phyloP scores from a whole-genome alignment of 2,329 filamentous ascomycete genomes.

The Aspergillus sp. region DNA sequence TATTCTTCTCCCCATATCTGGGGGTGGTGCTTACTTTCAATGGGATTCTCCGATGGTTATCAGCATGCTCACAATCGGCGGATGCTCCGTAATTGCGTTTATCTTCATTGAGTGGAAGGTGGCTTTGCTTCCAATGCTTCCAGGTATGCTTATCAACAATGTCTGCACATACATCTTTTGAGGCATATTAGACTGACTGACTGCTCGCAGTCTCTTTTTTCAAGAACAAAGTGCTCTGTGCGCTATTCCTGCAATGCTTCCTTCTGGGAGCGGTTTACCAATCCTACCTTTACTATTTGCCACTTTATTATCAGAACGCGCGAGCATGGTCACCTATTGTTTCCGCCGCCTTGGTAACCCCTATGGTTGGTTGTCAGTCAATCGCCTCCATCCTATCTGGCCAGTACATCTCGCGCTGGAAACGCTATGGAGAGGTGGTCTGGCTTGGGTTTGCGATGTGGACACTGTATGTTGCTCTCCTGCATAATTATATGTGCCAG shows the following conservation, averaged over 20 bases:
- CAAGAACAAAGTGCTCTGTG: conserved; percentile 44
- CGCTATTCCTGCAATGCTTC: conserved; percentile 52
- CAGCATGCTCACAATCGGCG: conserved; percentile 48
- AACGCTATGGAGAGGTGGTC: conserved; percentile 54
- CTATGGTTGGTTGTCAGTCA: conserved; percentile 43
- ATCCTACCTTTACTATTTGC: conserved; percentile 52
- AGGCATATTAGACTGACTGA: conserved; percentile 2
- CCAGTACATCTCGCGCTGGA: conserved; percentile 49
- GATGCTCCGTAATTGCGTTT: conserved; percentile 41
- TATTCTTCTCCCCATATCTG: conserved; percentile 56
- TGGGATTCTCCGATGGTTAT: conserved; percentile 53
- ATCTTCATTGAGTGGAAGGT: conserved; percentile 49
- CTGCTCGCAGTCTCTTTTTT: conserved; percentile 40
- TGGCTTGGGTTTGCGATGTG: conserved; percentile 41
- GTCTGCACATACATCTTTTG: background rate
- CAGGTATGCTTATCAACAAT: conserved; percentile 21
- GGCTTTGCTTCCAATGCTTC: conserved; percentile 52
- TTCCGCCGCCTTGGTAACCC: conserved; percentile 46
- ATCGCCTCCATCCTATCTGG: conserved; percentile 38
- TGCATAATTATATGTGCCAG: too few relatives aligned
- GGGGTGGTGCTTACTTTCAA: conserved; percentile 50
- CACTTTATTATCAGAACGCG: conserved; percentile 55
- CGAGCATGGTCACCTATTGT: conserved; percentile 37
- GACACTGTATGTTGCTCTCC: conserved; percentile 33
- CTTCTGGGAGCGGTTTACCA: conserved; percentile 55